Evolutionary conservation across 2,329 filamentous ascomycete species (phyloP).

Genomic region (Aspergillus novoparasiticus): DNA sequence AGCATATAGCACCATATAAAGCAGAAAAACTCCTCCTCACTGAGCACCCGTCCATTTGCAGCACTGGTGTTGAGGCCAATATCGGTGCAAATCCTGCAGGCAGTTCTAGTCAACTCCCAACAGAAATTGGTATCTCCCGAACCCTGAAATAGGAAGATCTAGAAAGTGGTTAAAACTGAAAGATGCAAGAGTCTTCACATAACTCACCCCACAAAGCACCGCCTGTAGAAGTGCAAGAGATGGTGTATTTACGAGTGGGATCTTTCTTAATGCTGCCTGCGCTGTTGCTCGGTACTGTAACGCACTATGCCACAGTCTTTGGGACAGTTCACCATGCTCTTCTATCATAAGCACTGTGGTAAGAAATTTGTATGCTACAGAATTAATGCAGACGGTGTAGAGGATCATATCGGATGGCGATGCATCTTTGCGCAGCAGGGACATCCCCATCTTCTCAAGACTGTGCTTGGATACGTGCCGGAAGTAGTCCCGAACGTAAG

Average conservation of each 20-base stretch:
- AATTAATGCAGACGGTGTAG: constrained; percentile 24
- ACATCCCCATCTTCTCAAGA: constrained; percentile 24
- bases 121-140: constrained; percentile 22
- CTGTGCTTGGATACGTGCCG: constrained; percentile 18
- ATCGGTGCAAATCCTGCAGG: constrained; percentile 23
- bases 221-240: constrained; percentile 21
- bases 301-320: constrained; percentile 10
- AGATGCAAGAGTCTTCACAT: background rate
- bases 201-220: constrained; percentile 16
- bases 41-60: background rate
- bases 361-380: constrained; percentile 25
- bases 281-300: constrained; percentile 15
- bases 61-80: constrained; percentile 12
- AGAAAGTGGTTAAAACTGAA: constrained; percentile 1
- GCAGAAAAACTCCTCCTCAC: constrained; percentile 25
- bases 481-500: constrained; percentile 25
- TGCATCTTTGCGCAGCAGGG: constrained; percentile 14
- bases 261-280: constrained; percentile 18
- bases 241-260: constrained; percentile 16
- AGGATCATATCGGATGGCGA: constrained; percentile 13
- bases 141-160: constrained; percentile 26
- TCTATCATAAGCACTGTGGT: constrained; percentile 13
- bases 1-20: constrained; percentile 27
- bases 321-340: constrained; percentile 9
- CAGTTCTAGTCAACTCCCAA: constrained; percentile 22